Base-by-base conservation (phyloP, 2,329 filamentous ascomycete genomes). In the Colletotrichum sp. region DNA sequence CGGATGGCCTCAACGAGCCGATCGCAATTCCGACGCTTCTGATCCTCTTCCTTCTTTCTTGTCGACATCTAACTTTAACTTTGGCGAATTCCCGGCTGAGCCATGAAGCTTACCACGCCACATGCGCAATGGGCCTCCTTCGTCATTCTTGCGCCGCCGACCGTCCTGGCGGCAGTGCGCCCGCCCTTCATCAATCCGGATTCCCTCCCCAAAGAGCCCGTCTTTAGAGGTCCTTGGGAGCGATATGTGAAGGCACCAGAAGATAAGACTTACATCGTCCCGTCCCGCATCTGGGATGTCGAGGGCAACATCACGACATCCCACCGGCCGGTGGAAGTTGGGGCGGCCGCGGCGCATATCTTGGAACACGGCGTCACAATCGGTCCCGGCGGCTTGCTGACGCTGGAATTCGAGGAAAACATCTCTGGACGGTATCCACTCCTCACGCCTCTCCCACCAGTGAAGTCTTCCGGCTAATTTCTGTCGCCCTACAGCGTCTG, bases 141-240 rank as follows among this genome's bases (percentile, higher is more conserved):
- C 19, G 34, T 55, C 36, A 29, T 55, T 36, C 12, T 76, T 19
- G 32, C 59, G 30, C 64, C 44, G 34, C 36, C n/a, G 13, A 19
- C 19, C 15, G 65, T 52, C 44, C 49, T 76, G 65, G 74, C 74
- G 64, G 65, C 57, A 59, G 44, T 64, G 32, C 70, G 64, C n/a
- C 59, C 74, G 36, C 70, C 71, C 13, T 76, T 66, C 27, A 74
- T 81, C 59, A 77, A 81, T 44, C 78, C 78, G 52, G 77, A 77
- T 12, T 59, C 77, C n/a, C 80, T 85, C 16, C 84, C 83, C 3
- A 72, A 74, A 15, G 65, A 81, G 32, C 81, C 85, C 1, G 71
- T 85, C 8, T 87, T 85, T 55, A 84, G 83, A 32, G 86, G 85
- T 6, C 83, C 84, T 3, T 87, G 85, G 86, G 84, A 86, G 52